phyloP scores from a whole-genome alignment of 2,329 filamentous ascomycete species.

The Lasiodiplodia citricola region DNA sequence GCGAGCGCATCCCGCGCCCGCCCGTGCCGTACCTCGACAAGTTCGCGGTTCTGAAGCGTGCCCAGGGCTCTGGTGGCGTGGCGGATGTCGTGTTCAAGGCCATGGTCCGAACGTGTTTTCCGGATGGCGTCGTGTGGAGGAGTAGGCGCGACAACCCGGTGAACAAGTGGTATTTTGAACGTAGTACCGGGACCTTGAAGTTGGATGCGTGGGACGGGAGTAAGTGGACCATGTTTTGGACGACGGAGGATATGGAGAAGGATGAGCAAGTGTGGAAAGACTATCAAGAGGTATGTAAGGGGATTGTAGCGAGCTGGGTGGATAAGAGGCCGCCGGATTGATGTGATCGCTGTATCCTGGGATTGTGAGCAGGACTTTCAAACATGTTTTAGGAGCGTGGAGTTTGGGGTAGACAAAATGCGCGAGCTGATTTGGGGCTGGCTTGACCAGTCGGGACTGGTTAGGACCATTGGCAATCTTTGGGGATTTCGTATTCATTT shows the following conservation, averaged over 20 bases:
- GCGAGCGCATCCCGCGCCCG: conserved; percentile 57
- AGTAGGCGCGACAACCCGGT: conserved; percentile 91
- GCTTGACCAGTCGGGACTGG: not conserved
- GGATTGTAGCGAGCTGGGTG: conserved; percentile 56
- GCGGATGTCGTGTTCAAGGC: conserved; percentile 96
- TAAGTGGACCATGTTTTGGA: conserved; percentile 99
- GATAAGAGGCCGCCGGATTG: conserved; percentile 44
- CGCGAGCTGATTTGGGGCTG: not conserved
- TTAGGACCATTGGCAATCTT: not conserved
- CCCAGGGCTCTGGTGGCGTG: conserved; percentile 88
- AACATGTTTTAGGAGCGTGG: not conserved
- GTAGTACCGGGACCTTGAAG: conserved; percentile 82
- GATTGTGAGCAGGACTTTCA: not conserved
- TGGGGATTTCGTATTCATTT: not conserved
- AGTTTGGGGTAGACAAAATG: not conserved
- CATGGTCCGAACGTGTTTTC: conserved; percentile 90
- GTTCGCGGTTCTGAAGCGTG: conserved; percentile 87
- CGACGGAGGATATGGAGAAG: conserved; percentile 64
- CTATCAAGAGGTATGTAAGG: conserved; percentile 55
- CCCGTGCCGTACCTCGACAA: conserved; percentile 95
- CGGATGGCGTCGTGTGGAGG: conserved; percentile 88
- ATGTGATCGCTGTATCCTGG: not conserved
- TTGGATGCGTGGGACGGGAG: conserved; percentile 63
- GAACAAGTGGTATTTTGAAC: conserved; percentile 99
- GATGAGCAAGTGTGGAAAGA: conserved; percentile 50